A percentile compares a stretch with the other conserved stretches of the same genome.
phyloP scores from a whole-genome alignment of 108 stramenopile genomes.

The Schizochytrium sp. region DNA sequence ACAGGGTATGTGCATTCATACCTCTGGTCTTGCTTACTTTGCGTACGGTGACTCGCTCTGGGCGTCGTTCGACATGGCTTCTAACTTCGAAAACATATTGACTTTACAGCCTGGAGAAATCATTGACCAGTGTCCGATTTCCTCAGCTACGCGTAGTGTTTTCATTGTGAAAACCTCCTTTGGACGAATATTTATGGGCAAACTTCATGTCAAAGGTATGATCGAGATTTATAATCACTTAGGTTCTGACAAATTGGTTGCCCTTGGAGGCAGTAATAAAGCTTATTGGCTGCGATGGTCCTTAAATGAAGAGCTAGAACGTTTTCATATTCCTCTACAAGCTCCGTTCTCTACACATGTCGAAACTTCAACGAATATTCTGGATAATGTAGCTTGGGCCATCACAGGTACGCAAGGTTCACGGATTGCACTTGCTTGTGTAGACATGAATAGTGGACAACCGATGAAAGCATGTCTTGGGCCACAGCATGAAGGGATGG shows the following conservation, averaged over 20 bases:
- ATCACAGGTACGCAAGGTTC: background rate
- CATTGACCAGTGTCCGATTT: background rate
- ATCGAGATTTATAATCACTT: background rate
- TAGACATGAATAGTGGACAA: background rate
- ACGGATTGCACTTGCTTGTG: background rate
- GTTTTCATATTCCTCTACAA: background rate
- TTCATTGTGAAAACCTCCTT: background rate
- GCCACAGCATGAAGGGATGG: conserved; percentile 33
- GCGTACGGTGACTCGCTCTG: conserved; percentile 4
- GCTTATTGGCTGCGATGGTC: background rate
- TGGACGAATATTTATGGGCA: background rate
- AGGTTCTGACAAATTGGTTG: background rate
- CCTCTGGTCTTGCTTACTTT: background rate
- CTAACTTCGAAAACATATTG: background rate
- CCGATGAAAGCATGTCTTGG: background rate
- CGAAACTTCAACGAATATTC: background rate
- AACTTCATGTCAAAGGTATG: conserved; percentile 6
- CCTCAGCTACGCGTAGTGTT: background rate
- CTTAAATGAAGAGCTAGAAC: background rate
- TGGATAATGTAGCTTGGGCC: background rate
- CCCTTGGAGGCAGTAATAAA: background rate
- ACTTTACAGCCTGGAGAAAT: background rate
- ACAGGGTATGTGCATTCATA: background rate
- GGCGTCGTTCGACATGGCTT: background rate
- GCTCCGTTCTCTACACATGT: background rate